phyloP scores from a whole-genome alignment of 2,329 filamentous ascomycete genomes.

The Acrodontium crateriforme region DNA sequence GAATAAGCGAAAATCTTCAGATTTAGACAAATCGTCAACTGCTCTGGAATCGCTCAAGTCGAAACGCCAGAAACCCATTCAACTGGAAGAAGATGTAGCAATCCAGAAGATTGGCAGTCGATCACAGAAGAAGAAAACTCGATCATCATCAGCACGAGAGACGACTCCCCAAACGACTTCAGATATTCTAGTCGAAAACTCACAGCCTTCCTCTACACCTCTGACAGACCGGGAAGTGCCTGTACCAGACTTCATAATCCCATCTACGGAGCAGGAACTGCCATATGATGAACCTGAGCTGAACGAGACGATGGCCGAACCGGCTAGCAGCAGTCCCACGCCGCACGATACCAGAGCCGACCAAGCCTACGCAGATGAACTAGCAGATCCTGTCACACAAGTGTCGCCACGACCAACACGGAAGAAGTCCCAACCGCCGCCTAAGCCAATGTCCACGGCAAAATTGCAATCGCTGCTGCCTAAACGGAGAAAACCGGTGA shows the following conservation, averaged over 20 bases:
- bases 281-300: constrained; percentile 11
- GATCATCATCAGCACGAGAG: constrained; percentile 9
- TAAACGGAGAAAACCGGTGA: constrained; percentile 21
- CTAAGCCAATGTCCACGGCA: constrained; percentile 27
- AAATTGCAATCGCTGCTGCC: constrained; percentile 32
- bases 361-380: constrained; percentile 4
- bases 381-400: constrained; percentile 1
- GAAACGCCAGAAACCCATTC: constrained; percentile 10
- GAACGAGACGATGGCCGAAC: constrained; percentile 31
- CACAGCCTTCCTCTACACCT: constrained; percentile 22
- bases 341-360: constrained; percentile 1
- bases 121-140: too few relatives aligned
- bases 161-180: constrained; percentile 11
- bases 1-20: constrained; percentile 17
- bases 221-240: constrained; percentile 14
- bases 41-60: constrained; percentile 9
- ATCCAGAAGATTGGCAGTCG: too few relatives aligned
- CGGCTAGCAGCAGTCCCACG: constrained; percentile 28
- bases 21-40: constrained; percentile 8
- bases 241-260: constrained; percentile 18
- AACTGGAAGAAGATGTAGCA: constrained; percentile 4
- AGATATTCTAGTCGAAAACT: constrained; percentile 19
- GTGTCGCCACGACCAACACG: constrained; percentile 1
- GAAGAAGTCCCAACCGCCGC: constrained; percentile 8
- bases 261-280: constrained; percentile 18